These are phyloP conservation scores for Acarospora socialis DNA, from an alignment of 2,329 filamentous ascomycete genomes.

Conservation along the genomic window DNA sequence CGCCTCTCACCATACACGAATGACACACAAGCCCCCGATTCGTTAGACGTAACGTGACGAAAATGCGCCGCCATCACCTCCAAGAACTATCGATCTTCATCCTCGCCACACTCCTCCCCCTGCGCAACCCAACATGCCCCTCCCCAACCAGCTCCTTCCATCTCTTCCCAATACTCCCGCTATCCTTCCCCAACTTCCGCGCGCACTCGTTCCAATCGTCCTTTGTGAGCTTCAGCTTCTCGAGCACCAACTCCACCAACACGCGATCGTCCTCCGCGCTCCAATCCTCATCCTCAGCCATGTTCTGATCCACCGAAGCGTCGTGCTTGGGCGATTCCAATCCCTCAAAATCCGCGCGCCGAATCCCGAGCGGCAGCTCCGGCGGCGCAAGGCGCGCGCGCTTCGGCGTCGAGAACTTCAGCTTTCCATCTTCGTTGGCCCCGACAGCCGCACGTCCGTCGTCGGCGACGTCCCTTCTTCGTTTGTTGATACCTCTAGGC, in stretches of 20 bases:
- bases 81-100: conserved; percentile 18
- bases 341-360: conserved; percentile 29
- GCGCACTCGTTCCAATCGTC: conserved; percentile 33
- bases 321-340: conserved; percentile 18
- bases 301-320: conserved; percentile 18
- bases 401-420: conserved; percentile 31
- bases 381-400: conserved; percentile 28
- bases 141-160: conserved; percentile 30
- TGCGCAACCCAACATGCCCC: conserved; percentile 29
- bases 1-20: no score
- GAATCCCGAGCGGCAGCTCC: conserved; percentile 30
- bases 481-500: conserved; percentile 26
- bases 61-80: conserved; percentile 11
- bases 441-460: conserved; percentile 12
- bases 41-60: no score
- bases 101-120: conserved; percentile 19
- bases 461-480: conserved; percentile 22
- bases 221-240: conserved; percentile 29
- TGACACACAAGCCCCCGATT: no score
- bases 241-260: conserved; percentile 30
- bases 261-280: conserved; percentile 27
- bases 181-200: conserved; percentile 25
- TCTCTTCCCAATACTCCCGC: conserved; percentile 23
- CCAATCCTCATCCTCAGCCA: conserved; percentile 19
- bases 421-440: conserved; percentile 12